Evolutionary conservation across 2,329 filamentous ascomycete genomes (phyloP), one percentile per base, ranked within the genome.

Genomic region (Cladosporium sp.): DNA sequence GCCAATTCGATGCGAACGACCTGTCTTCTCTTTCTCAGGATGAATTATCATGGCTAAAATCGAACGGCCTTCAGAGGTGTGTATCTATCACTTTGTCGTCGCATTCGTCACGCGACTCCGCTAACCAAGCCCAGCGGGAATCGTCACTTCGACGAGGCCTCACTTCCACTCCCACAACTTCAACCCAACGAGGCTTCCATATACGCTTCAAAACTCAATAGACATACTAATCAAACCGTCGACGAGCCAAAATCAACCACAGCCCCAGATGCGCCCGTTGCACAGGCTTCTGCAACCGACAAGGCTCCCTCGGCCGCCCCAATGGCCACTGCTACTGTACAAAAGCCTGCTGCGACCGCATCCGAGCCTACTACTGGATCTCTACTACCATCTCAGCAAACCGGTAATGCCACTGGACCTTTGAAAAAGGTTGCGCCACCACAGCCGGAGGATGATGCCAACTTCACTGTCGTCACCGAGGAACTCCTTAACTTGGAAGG

Each of bases 51-150:
- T 69, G 66, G 66, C 61, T 88, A 68, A 83, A 87, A 74, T 79
- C 82, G 71, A 87, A 87, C 77, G 83, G 86, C 70, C 79, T 88
- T 49, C 74, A 82, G 70, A 84, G 84, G 86, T 64, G n/a, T 52
- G 61, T 30, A 41, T 57, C 34, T 8, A n/a, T 47, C 26, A 24
- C 51, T 21, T 54, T 30, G 1, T 66, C 49, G 55, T 62, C 47
- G 47, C 49, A 55, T 57, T 36, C 21, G 47, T 61, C 47, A n/a
- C 58, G 47, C 36, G 32, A 66, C 54, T 49, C 34, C 58, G 57
- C 64, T 65, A 60, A 65, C 10, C 64, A 60, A 59, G 58, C 58
- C 5, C 57, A 44, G 44, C 71, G 87, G 86, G 81, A 84, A 84
- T 71, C 84, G 82, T 68, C 80, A 80, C 74, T 88, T 87, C 77